Percentiles rank a stretch among this genome's conserved stretches.
Evolutionary conservation across 768 basidiomycete genomes (phyloP).

Genomic region (Suillus lakei): DNA sequence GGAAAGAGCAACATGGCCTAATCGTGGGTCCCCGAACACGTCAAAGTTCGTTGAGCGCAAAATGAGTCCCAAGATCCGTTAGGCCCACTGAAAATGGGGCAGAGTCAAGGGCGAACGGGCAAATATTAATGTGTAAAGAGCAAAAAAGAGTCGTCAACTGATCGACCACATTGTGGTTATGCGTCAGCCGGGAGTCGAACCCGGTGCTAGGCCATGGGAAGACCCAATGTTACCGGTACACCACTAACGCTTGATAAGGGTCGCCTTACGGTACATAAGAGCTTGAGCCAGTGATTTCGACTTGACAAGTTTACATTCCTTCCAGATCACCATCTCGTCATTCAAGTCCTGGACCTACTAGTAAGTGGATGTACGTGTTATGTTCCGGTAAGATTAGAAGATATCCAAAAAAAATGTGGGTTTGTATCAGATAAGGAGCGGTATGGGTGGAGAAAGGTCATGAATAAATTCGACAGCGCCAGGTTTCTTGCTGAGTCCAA

Average conservation of each 20-base stretch:
- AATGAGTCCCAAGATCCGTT: neutral
- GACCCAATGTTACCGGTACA: conserved; percentile 90
- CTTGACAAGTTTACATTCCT: too few relatives aligned
- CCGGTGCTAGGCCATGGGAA: conserved; percentile 75
- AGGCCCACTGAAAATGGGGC: neutral
- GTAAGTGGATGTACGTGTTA: neutral
- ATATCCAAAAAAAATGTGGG: neutral
- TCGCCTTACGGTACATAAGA: neutral
- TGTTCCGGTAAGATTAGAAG: neutral
- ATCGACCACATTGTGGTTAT: too few relatives aligned
- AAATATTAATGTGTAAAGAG: neutral
- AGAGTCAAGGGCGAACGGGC: neutral
- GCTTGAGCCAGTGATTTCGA: neutral
- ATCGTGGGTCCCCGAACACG: neutral
- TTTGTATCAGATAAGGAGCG: conserved; percentile 6
- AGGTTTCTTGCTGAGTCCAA: conserved; percentile 3
- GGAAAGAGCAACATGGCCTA: neutral
- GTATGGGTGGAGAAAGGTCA: neutral
- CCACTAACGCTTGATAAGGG: conserved; percentile 44
- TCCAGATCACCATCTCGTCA: neutral
- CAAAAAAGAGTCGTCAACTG: too few relatives aligned
- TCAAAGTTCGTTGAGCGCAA: neutral
- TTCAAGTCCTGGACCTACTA: neutral
- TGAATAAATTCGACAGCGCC: conserved; percentile 6
- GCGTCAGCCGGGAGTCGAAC: conserved; percentile 64